A percentile compares a stretch with the other conserved stretches of the same genome.
Conservation (phyloP, 441 rosid species). For the Croton laevigatus region DNA sequence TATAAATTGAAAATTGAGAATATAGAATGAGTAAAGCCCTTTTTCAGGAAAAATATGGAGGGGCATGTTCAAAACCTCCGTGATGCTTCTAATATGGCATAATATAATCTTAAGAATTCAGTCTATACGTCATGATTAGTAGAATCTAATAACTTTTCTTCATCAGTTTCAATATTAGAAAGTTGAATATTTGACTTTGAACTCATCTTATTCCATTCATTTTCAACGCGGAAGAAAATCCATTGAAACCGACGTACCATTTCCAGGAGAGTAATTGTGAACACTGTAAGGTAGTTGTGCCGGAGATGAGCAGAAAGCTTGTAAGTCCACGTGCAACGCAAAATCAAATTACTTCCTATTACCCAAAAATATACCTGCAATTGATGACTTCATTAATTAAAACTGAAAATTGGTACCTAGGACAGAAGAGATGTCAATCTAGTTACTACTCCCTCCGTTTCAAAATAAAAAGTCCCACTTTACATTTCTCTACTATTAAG, state of each 20-base stretch:
- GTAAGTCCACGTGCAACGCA: conserved; percentile 96
- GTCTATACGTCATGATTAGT: conserved; percentile 48
- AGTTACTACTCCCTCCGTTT: no score
- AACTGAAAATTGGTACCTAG: background rate
- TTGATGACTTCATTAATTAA: conserved; percentile 5
- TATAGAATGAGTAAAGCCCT: background rate
- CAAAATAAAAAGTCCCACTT: no score
- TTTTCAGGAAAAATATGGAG: conserved; percentile 16
- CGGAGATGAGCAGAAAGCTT: conserved; percentile 94
- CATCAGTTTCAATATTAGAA: conserved; percentile 45
- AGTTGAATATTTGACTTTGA: conserved; percentile 48
- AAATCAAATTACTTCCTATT: conserved; percentile 77
- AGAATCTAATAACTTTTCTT: conserved; percentile 50
- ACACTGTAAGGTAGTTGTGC: conserved; percentile 77
- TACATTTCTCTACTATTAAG: no score
- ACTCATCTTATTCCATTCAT: conserved; percentile 79
- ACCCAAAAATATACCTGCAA: conserved; percentile 88
- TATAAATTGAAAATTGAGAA: conserved; percentile 5
- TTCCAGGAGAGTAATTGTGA: conserved; percentile 74
- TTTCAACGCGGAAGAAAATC: conserved; percentile 93
- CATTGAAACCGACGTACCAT: conserved; percentile 86
- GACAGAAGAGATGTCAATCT: background rate
- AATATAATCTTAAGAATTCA: conserved; percentile 5
- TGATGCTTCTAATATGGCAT: conserved; percentile 10
- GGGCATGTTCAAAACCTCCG: conserved; percentile 17